Evolutionary conservation across 208 protist genomes (phyloP), one percentile per base, ranked within the genome.

Genomic region (Trichomonas vaginalis): DNA sequence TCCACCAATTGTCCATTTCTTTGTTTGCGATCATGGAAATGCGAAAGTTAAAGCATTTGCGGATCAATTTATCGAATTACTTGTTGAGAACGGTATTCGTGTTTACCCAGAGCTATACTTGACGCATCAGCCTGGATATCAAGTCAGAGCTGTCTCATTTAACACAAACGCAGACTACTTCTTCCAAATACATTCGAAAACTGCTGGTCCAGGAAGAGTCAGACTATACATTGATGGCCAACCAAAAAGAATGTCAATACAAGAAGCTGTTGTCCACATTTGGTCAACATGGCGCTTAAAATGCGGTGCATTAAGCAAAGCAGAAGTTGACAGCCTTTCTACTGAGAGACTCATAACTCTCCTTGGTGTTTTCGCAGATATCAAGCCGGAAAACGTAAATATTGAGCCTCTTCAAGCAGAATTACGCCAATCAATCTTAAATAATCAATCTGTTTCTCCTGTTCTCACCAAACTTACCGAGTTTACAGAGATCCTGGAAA

Each of bases 141-240:
- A 92, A 47, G 86, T 92, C 6, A 40, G 86, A 51, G 86, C 86
- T 39, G 86, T 45, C 1, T 92, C 86, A 35, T 27, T 92, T 39
- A 51, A 27, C 15, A 92, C 45, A 21, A 35, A 15, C 0, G 86
- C 86, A 39, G 86, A 92, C n/a, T 92, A 48, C 27, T 92, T 92
- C 32, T 92, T 39, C 46, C 86, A 92, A 51, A 92, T 92, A 51
- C 86, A 92, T 92, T 92, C 86, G 37, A 92, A 92, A 92, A 92
- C 86, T 40, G 86, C 86, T 17, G 86, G 86, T 6, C 45, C 86
- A 27, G 86, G 40, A 35, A 15, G 45, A 51, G 86, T 92, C 15
- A 48, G 86, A 92, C n/a, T 92, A 9, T 92, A 92, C 37, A 45
- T 45, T 27, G 45, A 40, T 51, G 86, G 86, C 48, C 86, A 92